Conservation (phyloP, 2,329 filamentous ascomycete genomes). For the Calonectria multiphialidica region DNA sequence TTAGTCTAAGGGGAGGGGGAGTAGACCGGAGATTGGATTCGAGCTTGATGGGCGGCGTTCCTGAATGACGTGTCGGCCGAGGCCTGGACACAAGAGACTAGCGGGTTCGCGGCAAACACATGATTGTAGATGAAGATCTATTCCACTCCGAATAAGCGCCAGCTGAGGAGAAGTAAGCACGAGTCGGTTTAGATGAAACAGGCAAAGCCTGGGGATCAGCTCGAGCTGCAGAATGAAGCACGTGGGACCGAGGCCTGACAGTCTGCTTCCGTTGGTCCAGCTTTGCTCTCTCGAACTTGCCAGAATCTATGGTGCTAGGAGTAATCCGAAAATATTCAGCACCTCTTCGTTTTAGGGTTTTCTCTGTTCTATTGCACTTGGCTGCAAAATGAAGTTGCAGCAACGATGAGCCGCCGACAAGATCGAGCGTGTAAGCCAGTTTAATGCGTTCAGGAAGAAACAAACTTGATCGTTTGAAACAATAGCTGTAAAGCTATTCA, state of each 20-base stretch:
- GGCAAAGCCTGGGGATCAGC: neutral
- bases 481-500: too few species aligned
- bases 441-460: neutral
- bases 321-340: too few species aligned
- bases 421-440: too few species aligned
- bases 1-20: neutral
- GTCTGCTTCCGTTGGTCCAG: neutral
- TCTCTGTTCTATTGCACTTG: neutral
- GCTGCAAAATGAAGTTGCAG: neutral
- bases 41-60: neutral
- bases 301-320: neutral
- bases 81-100: neutral
- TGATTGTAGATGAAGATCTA: neutral
- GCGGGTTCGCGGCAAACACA: neutral
- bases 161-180: neutral
- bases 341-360: too few species aligned
- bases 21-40: slow-evolving; percentile 10
- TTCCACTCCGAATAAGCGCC: neutral
- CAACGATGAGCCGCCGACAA: neutral
- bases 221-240: neutral
- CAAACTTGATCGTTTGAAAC: neutral
- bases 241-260: neutral
- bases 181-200: neutral
- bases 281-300: neutral
- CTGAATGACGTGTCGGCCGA: slow-evolving; percentile 22